phyloP scores from a whole-genome alignment of 2,329 filamentous ascomycete species.

The Penicillium sclerotiorum region DNA sequence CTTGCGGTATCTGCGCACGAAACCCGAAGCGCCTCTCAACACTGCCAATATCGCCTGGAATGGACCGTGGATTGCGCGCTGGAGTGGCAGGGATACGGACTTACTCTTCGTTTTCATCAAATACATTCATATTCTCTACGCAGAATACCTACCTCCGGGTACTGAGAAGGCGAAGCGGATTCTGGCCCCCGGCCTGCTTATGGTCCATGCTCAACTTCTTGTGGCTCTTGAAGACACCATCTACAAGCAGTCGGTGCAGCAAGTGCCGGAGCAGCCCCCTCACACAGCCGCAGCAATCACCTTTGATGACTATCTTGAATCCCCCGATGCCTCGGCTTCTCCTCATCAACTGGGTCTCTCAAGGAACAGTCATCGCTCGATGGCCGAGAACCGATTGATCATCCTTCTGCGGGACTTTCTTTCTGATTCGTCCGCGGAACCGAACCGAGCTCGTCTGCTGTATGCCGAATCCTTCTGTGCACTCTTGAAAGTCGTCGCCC shows the following conservation, averaged over 20 bases:
- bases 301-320: constrained; percentile 67
- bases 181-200: constrained; percentile 74
- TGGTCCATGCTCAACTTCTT: constrained; percentile 81
- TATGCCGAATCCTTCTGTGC: constrained; percentile 76
- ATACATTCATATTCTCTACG: constrained; percentile 77
- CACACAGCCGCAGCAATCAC: constrained; percentile 57
- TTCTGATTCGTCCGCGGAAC: constrained; percentile 60
- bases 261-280: constrained; percentile 50
- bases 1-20: constrained; percentile 64
- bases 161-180: constrained; percentile 59
- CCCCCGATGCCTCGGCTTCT: constrained; percentile 67
- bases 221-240: constrained; percentile 80
- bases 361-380: constrained; percentile 70
- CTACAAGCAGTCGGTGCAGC: constrained; percentile 65
- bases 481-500: constrained; percentile 72
- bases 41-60: constrained; percentile 79
- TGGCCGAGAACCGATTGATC: constrained; percentile 87
- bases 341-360: constrained; percentile 65
- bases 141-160: constrained; percentile 67
- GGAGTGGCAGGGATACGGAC: constrained; percentile 85
- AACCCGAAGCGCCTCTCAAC: constrained; percentile 67
- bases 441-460: constrained; percentile 61
- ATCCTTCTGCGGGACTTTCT: constrained; percentile 81
- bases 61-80: constrained; percentile 80
- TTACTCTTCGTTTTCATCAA: constrained; percentile 91